These are phyloP conservation scores for Penicillium nucicola DNA, from an alignment of 495 filamentous ascomycete genomes.

Conservation along the genomic window DNA sequence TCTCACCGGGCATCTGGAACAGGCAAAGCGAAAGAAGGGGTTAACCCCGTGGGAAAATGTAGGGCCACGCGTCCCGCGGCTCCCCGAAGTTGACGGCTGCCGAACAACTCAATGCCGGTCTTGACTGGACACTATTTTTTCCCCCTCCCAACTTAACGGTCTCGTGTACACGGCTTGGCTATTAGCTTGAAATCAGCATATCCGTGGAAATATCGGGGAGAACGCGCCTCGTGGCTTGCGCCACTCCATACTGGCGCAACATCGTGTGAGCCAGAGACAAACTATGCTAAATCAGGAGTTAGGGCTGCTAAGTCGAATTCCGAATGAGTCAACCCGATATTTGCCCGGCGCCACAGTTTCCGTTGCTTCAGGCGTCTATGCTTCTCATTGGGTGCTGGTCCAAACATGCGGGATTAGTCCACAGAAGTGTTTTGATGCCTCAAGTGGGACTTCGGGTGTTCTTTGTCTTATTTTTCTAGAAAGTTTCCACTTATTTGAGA, in stretches of 20 bases:
- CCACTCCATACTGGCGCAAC: constrained; percentile 1
- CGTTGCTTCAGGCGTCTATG: background rate
- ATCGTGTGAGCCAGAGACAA: background rate
- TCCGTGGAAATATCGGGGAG: background rate
- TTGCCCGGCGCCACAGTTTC: background rate
- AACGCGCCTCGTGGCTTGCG: constrained; percentile 5
- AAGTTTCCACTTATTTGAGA: background rate
- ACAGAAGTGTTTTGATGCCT: background rate
- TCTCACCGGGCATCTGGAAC: constrained; percentile 20
- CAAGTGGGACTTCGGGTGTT: background rate
- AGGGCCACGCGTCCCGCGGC: constrained; percentile 9
- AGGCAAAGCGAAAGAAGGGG: constrained; percentile 5
- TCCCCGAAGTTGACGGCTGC: constrained; percentile 4
- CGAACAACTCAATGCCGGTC: constrained; percentile 4
- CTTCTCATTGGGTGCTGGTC: background rate
- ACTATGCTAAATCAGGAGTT: constrained; percentile 3
- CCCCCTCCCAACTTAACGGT: background rate
- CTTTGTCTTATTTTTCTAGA: too few relatives aligned
- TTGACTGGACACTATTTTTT: background rate
- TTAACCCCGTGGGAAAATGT: constrained; percentile 8
- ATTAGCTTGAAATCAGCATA: constrained; percentile 2
- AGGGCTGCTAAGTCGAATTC: background rate
- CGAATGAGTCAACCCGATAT: background rate
- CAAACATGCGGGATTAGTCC: background rate
- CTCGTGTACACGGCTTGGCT: background rate